Evolutionary conservation across 345 rosid species (phyloP).

Genomic region (Citrus cavaleriei): DNA sequence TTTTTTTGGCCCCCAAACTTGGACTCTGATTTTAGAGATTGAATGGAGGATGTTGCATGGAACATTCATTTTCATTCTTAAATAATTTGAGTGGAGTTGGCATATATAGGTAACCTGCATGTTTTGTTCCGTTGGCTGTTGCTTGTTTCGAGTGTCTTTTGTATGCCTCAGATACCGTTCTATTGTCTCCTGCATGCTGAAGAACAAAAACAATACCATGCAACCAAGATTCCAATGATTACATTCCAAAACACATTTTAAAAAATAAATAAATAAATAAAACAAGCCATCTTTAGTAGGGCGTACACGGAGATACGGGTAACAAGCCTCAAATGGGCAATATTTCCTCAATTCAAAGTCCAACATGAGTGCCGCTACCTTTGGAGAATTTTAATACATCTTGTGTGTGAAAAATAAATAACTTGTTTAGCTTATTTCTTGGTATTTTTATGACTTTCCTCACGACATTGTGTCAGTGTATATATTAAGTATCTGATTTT

Average conservation of each 20-base stretch:
- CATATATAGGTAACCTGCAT: conserved; percentile 31
- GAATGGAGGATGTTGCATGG: not conserved
- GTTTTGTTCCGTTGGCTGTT: conserved; percentile 36
- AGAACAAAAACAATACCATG: not conserved
- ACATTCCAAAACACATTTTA: too few species aligned
- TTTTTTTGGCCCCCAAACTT: too few species aligned
- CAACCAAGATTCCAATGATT: not conserved
- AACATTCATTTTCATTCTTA: not conserved
- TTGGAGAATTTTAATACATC: too few species aligned
- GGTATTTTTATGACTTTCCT: too few species aligned
- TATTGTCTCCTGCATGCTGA: conserved; percentile 51
- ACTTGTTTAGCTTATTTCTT: too few species aligned
- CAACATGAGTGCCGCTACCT: not conserved
- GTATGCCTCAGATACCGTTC: conserved; percentile 47
- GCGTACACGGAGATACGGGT: not conserved
- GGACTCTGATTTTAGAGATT: too few species aligned
- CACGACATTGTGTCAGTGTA: too few species aligned
- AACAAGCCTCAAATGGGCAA: not conserved
- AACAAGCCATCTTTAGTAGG: too few species aligned
- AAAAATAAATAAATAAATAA: too few species aligned
- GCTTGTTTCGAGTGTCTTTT: conserved; percentile 31
- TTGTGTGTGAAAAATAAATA: too few species aligned
- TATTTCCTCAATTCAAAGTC: not conserved
- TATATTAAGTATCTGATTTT: too few species aligned
- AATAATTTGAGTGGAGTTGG: not conserved